Evolutionary conservation across 2,329 filamentous ascomycete genomes (phyloP), one percentile per base, ranked within the genome.

Genomic region (Penicillium sp.): DNA sequence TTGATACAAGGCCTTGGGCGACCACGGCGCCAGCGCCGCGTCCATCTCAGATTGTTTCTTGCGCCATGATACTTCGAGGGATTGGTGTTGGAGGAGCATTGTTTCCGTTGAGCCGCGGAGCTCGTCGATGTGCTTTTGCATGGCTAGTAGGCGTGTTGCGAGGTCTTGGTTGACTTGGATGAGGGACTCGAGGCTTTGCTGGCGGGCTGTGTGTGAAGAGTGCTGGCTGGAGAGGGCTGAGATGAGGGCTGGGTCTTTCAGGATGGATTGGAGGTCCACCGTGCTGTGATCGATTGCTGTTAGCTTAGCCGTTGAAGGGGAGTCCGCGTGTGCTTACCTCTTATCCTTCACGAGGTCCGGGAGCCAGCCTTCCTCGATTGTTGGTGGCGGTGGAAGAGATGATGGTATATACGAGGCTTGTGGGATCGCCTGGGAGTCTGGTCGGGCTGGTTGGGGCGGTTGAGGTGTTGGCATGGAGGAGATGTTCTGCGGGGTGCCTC

Each of bases 31-130:
- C 54, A 97, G 77, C 6, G 90, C 91, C 45, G 84, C 80, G 69
- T 97, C 94, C 83, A 96, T 94, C 63, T 94, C 91, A 1, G 84
- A 80, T 71, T 97, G 90, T 71, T 94, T 95, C 61, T 89, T 84
- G 49, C 87, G 85, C 90, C 94, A 97, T 66, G 93, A 88, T n/a
- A 92, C 84, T 75, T 97, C 94, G 13, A 97, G 83, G 1, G 90
- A 89, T 64, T 93, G 89, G 18, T 94, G 84, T 9, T 90, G 83
- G 1, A 97, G 81, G 0, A 97, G 83, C 52, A 92, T 87, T 3
- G 90, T 87, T 67, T 96, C 91, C 0, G 90, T 88, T 1, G 82
- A 79, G 23, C 84, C 81, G 49, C 93, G 87, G 2, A 78, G 64
- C 15, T 68, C 63, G 9, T 73, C 68, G 10, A 87, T 73, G 54